A percentile compares a stretch with the other conserved stretches of the same genome.
Conservation (phyloP, 331 rosid genomes). For the Malus hybrid region DNA sequence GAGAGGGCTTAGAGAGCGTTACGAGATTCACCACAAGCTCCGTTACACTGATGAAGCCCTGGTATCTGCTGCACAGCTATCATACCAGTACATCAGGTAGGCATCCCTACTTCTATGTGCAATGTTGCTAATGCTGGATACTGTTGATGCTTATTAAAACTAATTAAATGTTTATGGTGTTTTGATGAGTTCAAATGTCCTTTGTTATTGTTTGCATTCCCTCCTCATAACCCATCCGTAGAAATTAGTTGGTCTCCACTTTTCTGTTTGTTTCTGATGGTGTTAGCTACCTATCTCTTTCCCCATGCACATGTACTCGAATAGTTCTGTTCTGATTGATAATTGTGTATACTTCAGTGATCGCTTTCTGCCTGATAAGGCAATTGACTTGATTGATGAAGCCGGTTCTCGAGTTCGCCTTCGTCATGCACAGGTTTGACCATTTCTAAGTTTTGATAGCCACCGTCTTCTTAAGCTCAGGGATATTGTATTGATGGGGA, state of each 20-base stretch:
- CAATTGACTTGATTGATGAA: slow-evolving; percentile 92
- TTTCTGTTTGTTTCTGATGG: background rate
- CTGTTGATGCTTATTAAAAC: background rate
- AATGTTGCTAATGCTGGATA: background rate
- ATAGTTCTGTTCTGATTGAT: slow-evolving; percentile 10
- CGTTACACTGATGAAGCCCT: slow-evolving; percentile 82
- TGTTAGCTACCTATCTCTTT: background rate
- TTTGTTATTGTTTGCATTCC: background rate
- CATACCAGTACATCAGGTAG: slow-evolving; percentile 83
- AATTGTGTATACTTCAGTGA: slow-evolving; percentile 47
- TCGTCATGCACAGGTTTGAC: slow-evolving; percentile 76
- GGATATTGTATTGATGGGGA: slow-evolving; percentile 11
- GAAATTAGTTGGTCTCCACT: background rate
- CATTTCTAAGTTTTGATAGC: background rate
- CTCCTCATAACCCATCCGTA: background rate
- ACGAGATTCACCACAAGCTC: slow-evolving; percentile 90
- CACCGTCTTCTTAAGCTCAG: background rate
- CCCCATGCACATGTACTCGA: background rate
- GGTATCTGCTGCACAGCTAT: slow-evolving; percentile 67
- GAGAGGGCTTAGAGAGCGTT: slow-evolving; percentile 80
- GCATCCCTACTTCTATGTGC: background rate
- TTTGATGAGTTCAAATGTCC: background rate
- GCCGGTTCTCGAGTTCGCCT: slow-evolving; percentile 96
- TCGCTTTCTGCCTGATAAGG: slow-evolving; percentile 91
- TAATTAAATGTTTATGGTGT: background rate